These are phyloP conservation scores for Cyberlindnera japonica DNA, from an alignment of 805 yeast species.

Conservation along the genomic window DNA sequence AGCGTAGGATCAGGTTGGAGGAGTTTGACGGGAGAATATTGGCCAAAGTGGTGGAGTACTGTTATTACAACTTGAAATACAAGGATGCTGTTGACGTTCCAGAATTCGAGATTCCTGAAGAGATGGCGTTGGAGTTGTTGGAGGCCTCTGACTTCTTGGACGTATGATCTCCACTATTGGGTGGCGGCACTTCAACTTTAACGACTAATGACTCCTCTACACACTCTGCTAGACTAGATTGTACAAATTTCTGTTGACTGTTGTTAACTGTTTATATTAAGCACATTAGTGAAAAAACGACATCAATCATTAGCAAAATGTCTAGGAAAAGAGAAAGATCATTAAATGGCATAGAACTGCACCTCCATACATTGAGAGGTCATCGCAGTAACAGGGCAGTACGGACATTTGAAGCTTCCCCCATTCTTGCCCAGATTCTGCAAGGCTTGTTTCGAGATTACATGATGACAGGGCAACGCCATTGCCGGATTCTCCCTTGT, in stretches of 20 bases:
- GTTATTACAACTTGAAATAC: constrained; percentile 71
- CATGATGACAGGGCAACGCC: constrained; percentile 60
- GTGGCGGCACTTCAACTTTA: background rate
- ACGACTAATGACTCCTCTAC: background rate
- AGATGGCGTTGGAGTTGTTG: constrained; percentile 83
- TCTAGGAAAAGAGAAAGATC: background rate
- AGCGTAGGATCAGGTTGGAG: constrained; percentile 48
- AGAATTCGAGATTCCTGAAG: constrained; percentile 89
- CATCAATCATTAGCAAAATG: background rate
- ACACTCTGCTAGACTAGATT: background rate
- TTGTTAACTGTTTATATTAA: no score
- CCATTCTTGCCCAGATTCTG: constrained; percentile 40
- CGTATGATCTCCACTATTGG: constrained; percentile 34
- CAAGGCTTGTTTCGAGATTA: constrained; percentile 53
- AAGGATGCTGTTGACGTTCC: constrained; percentile 60
- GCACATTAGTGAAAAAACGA: no score
- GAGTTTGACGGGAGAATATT: constrained; percentile 71
- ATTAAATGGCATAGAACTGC: constrained; percentile 31
- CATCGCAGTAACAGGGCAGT: constrained; percentile 54
- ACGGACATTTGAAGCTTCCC: constrained; percentile 63
- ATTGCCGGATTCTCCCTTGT: constrained; percentile 53
- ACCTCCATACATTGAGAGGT: constrained; percentile 42
- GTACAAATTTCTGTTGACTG: no score
- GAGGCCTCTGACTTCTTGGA: constrained; percentile 92
- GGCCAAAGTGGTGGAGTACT: constrained; percentile 79